Base-by-base conservation (phyloP, 2,329 filamentous ascomycete species). In the Claviceps cyperi region DNA sequence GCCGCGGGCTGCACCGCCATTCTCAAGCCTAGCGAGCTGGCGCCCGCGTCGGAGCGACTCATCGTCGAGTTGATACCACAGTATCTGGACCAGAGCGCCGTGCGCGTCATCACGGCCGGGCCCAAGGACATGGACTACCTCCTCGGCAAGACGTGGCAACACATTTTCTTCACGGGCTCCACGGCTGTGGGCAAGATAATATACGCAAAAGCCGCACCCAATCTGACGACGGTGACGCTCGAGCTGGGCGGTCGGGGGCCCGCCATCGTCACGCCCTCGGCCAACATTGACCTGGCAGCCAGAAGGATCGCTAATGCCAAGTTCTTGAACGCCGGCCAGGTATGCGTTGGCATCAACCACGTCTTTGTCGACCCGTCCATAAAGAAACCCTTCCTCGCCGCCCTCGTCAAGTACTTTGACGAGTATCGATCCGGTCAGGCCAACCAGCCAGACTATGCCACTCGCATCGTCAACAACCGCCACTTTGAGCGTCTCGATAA, bases 101-200 rank as follows among this genome's bases (percentile, higher is more conserved):
- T 71, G 19, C 58, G 60, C 0, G 55, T 67, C 32, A 55, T 66
- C 37, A 62, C 64, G 1, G 69, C 63, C 2, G 68, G 66, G 0
- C 61, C 68, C 0, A 53, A 54, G 3, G 66, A 70, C 53, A 72
- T 64, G 40, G 52, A 55, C 4, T 43, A 59, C 7, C 57, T 73
- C 3, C 60, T 73, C 1, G 56, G 65, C 32, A 57, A 62, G 8
- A 64, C 62, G 47, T 72, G 66, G 52, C 60, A 71, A 53, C 65
- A 71, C 50, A 69, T 73, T 43, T 73, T 72, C 59, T 73, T 68
- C 55, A 73, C 69, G 0, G 70, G 70, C 0, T 68, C 65, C 1
- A 58, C 62, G 9, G 59, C 54, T 15, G 59, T 72, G 14, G 71
- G 59, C 7, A 63, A 62, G 22, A 61, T 66, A 13, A 57, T 74